Conservation (phyloP, 805 yeast genomes). For the Blastobotrys peoriensis region DNA sequence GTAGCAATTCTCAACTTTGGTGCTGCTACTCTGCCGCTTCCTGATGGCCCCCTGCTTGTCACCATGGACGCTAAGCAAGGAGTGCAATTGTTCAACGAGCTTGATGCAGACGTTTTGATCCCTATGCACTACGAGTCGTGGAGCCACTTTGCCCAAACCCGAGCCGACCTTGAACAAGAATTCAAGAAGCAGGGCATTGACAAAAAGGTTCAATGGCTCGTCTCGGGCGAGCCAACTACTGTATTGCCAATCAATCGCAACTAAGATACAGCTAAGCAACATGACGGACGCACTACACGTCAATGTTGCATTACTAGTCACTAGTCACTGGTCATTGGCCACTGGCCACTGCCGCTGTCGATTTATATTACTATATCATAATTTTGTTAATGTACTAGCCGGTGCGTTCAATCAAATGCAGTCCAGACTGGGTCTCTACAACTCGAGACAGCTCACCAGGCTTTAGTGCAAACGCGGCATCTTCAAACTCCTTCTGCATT, state of each 20-base stretch:
- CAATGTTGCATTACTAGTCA: no score
- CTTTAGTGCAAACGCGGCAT: slow-evolving; percentile 72
- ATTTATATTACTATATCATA: no score
- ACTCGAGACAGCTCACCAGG: slow-evolving; percentile 79
- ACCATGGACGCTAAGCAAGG: slow-evolving; percentile 2
- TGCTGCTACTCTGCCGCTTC: background rate
- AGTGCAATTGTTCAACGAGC: background rate
- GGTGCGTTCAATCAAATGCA: slow-evolving; percentile 81
- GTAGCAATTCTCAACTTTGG: slow-evolving; percentile 1
- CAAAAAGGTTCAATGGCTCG: background rate
- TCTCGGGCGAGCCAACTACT: background rate
- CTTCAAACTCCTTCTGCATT: slow-evolving; percentile 94
- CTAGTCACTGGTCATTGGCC: no score
- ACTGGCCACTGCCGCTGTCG: no score
- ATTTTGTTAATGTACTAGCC: no score
- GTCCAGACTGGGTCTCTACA: slow-evolving; percentile 86
- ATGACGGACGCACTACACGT: no score
- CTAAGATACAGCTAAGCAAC: no score
- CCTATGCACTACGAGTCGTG: slow-evolving; percentile 3
- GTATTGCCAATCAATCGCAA: no score
- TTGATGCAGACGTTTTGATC: background rate
- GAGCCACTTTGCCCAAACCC: background rate
- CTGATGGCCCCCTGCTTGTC: background rate
- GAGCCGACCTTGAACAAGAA: background rate
- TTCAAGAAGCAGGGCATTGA: background rate